Conservation (phyloP, 1,284 basidiomycete genomes). For the Kalmanozyma brasiliensis region DNA sequence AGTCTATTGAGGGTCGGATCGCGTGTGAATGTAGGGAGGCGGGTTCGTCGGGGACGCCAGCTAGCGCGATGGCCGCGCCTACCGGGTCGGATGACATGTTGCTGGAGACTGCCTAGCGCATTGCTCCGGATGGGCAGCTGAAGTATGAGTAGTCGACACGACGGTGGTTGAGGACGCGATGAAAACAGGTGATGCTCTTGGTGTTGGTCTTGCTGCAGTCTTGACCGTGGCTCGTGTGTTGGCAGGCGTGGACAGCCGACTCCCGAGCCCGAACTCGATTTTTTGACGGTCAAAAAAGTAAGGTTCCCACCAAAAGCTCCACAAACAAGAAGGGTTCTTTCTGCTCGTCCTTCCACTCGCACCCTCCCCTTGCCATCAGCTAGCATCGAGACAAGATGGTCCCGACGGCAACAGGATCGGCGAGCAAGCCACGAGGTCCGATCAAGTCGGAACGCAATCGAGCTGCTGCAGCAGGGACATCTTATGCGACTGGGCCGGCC, state of each 20-base stretch:
- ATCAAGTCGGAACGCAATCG: slow-evolving; percentile 45
- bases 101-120: too few relatives aligned
- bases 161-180: too few relatives aligned
- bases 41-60: slow-evolving; percentile 47
- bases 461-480: slow-evolving; percentile 17
- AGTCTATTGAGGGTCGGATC: slow-evolving; percentile 23
- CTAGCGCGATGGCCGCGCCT: slow-evolving; percentile 52
- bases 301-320: slow-evolving; percentile 17
- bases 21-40: slow-evolving; percentile 33
- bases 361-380: background rate
- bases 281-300: slow-evolving; percentile 14
- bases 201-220: background rate
- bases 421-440: slow-evolving; percentile 5
- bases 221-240: too few relatives aligned
- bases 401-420: slow-evolving; percentile 1
- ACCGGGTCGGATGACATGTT: slow-evolving; percentile 56
- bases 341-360: background rate
- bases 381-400: slow-evolving; percentile 17
- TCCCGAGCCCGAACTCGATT: slow-evolving; percentile 9
- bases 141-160: too few relatives aligned
- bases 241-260: too few relatives aligned
- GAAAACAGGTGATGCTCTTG: too few relatives aligned
- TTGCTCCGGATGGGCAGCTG: too few relatives aligned
- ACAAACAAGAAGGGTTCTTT: slow-evolving; percentile 6
- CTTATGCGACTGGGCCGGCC: slow-evolving; percentile 1